A percentile compares a stretch with the other conserved stretches of the same genome.
phyloP scores from a whole-genome alignment of 306 rosid species.

The Canavalia gladiata region DNA sequence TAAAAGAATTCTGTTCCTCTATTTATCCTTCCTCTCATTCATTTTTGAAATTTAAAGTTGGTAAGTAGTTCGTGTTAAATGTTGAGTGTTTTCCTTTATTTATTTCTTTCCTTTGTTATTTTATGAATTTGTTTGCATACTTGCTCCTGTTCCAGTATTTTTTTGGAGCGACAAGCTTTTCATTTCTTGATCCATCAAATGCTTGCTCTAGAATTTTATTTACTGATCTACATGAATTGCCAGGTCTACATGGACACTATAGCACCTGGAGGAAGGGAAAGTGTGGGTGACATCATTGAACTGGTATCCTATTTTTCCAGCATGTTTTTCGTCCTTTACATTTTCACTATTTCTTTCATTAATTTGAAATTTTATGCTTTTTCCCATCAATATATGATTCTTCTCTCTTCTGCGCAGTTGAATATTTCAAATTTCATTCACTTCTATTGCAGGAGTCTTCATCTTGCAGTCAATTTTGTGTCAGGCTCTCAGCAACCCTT shows the following conservation, averaged over 20 bases:
- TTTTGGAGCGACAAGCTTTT: neutral
- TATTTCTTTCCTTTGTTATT: slow-evolving; percentile 23
- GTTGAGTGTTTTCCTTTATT: neutral
- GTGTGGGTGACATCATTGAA: slow-evolving; percentile 63
- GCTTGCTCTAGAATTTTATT: slow-evolving; percentile 14
- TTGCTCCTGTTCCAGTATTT: slow-evolving; percentile 30
- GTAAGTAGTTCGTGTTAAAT: neutral
- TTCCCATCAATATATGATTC: slow-evolving; percentile 17
- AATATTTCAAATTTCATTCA: slow-evolving; percentile 42
- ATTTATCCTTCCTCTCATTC: slow-evolving; percentile 28
- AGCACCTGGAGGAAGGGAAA: slow-evolving; percentile 58
- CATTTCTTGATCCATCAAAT: slow-evolving; percentile 19
- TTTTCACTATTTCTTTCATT: slow-evolving; percentile 31
- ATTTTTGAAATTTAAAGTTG: slow-evolving; percentile 31
- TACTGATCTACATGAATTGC: slow-evolving; percentile 51
- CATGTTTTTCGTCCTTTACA: slow-evolving; percentile 55
- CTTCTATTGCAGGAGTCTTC: slow-evolving; percentile 70
- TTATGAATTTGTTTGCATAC: slow-evolving; percentile 33
- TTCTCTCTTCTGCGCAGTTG: slow-evolving; percentile 30
- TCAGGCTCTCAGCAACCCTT: slow-evolving; percentile 71
- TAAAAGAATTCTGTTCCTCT: slow-evolving; percentile 17
- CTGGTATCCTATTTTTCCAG: slow-evolving; percentile 83
- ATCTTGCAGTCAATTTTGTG: slow-evolving; percentile 79
- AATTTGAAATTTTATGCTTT: neutral
- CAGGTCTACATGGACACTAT: slow-evolving; percentile 72